Evolutionary conservation across 306 rosid species (phyloP).

Genomic region (Trifolium repens): DNA sequence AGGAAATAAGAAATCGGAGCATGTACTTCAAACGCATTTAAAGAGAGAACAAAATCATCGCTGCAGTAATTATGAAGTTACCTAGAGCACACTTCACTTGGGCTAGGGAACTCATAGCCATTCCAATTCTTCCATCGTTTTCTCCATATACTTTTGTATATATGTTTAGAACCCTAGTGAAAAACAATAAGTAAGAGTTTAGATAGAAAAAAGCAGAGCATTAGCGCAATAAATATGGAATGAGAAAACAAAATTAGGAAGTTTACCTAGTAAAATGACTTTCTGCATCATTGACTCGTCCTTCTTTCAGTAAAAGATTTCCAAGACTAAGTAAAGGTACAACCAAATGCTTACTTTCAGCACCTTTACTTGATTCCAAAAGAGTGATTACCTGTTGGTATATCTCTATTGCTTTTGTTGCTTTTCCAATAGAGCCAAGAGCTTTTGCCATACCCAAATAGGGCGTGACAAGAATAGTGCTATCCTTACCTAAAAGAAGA

Average conservation of each 20-base stretch:
- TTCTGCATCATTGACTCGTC: conserved; percentile 74
- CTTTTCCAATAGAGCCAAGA: conserved; percentile 63
- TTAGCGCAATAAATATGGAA: conserved; percentile 19
- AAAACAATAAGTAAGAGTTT: conserved; percentile 35
- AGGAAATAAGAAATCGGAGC: conserved; percentile 1
- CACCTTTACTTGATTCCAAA: conserved; percentile 75
- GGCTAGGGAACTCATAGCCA: conserved; percentile 86
- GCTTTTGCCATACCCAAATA: conserved; percentile 80
- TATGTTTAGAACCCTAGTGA: conserved; percentile 66
- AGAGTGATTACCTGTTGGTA: conserved; percentile 62
- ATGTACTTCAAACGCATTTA: conserved; percentile 2
- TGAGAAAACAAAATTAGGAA: conserved; percentile 32
- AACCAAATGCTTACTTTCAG: conserved; percentile 72
- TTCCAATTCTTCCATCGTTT: conserved; percentile 83
- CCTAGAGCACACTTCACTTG: conserved; percentile 83
- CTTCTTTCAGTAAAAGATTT: conserved; percentile 80
- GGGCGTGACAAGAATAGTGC: conserved; percentile 72
- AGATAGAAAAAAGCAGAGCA: conserved; percentile 31
- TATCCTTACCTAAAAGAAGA: conserved; percentile 60
- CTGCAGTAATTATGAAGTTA: conserved; percentile 39
- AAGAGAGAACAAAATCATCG: not conserved
- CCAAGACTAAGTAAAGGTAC: conserved; percentile 83
- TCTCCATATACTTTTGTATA: conserved; percentile 72
- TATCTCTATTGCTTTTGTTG: conserved; percentile 65
- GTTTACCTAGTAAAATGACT: conserved; percentile 70